Evolutionary conservation across 1,284 basidiomycete genomes (phyloP).

Genomic region (Ustilago tritici): DNA sequence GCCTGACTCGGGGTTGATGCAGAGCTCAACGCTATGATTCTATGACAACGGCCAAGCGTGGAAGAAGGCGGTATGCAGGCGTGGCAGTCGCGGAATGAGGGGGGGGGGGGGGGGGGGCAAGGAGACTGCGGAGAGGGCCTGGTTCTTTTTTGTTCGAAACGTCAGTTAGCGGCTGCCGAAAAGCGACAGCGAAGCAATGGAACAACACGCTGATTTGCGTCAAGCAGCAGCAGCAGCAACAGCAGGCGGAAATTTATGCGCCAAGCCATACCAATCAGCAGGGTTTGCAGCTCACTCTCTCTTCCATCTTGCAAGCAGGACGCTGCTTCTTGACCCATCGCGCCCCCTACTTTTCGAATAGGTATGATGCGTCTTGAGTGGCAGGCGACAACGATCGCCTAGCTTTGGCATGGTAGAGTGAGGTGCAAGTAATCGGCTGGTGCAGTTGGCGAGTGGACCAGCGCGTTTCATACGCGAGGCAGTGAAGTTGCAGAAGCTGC

Average conservation of each 20-base stretch:
- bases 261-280: constrained; percentile 23
- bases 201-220: constrained; percentile 1
- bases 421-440: background rate
- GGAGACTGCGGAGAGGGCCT: background rate
- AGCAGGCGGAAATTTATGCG: constrained; percentile 19
- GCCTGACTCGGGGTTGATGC: background rate
- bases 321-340: background rate
- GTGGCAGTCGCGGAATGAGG: constrained; percentile 23
- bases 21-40: background rate
- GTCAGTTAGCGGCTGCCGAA: constrained; percentile 27
- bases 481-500: background rate
- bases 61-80: constrained; percentile 1
- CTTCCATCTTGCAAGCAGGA: background rate
- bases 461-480: background rate
- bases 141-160: background rate
- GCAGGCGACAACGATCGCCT: background rate
- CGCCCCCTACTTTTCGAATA: background rate
- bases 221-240: constrained; percentile 1
- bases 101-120: constrained; percentile 1
- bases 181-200: constrained; percentile 26
- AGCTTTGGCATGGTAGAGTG: background rate
- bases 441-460: background rate
- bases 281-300: constrained; percentile 3
- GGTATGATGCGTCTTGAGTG: background rate
- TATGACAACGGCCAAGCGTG: background rate